These are phyloP conservation scores for Fraxinus velutina DNA, from an alignment of 305 asterid species.

Conservation along the genomic window DNA sequence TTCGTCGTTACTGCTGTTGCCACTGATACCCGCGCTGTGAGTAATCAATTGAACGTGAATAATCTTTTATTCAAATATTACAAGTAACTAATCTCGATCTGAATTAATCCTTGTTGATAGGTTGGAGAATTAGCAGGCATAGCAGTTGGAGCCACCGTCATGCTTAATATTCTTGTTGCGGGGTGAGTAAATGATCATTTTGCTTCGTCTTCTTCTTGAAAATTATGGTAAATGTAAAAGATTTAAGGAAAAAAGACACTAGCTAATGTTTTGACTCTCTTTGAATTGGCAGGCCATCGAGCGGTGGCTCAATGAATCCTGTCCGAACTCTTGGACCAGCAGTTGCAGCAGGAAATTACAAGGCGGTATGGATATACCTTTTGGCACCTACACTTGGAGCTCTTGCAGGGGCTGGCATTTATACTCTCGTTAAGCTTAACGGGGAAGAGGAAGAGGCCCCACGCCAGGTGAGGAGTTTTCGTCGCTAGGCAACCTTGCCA, in stretches of 20 bases:
- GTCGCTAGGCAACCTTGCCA: too few relatives aligned
- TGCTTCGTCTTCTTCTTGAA: background rate
- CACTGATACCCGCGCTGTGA: conserved; percentile 81
- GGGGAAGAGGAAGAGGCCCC: conserved; percentile 28
- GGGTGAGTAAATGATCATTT: conserved; percentile 43
- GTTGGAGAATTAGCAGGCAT: conserved; percentile 90
- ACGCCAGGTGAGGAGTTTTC: conserved; percentile 36
- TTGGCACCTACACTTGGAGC: background rate
- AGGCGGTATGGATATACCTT: background rate
- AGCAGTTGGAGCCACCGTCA: conserved; percentile 87
- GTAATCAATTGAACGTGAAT: background rate
- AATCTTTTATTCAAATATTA: background rate
- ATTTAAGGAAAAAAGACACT: background rate
- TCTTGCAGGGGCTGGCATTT: background rate
- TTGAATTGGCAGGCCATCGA: background rate
- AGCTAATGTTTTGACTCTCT: background rate
- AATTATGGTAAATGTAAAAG: background rate
- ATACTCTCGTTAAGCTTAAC: background rate
- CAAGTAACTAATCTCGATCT: too few relatives aligned
- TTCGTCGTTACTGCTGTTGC: conserved; percentile 92
- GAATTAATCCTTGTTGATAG: conserved; percentile 25
- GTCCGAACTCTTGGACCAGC: background rate
- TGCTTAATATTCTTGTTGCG: conserved; percentile 83
- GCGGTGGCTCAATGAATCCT: background rate
- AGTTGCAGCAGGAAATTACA: background rate